Evolutionary conservation across 495 filamentous ascomycete species (phyloP), one percentile per base, ranked within the genome.

Genomic region (Penicillium macrosclerotiorum): DNA sequence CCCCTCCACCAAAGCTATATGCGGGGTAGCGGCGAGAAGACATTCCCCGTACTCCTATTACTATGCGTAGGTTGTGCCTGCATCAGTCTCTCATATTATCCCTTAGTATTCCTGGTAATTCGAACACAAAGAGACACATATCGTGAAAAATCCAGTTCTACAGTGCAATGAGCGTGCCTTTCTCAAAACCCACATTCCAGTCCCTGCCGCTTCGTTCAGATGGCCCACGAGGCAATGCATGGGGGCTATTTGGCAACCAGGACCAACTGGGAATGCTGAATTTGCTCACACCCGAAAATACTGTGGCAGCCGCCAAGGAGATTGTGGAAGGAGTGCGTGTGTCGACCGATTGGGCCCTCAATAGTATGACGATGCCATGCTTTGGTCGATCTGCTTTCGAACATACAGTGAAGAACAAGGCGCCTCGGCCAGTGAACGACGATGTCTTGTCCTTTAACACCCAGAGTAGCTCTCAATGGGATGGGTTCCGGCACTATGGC

Each of bases 401-500:
- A 13, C 67, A 74, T 40, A 36, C 47, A 0, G 56, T 75, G 22
- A 57, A 52, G 25, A 64, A 69, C 30, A 71, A 70, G 52, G 51
- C 56, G 6, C 69, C 70, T n/a, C 55, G 64, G 35, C 51, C 52
- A 2, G 73, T 82, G 24, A 83, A 82, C 44, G 80, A 84, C 52
- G 80, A 84, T 59, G 55, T 77, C 16, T 72, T 79, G 70, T 72
- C 67, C 9, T 79, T 86, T 54, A 85, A 86, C 57, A 74, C 81
- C 9, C 81, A 85, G 66, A 64, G 67, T 19, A 71, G 67, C 34
- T 71, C 63, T 3, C 79, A 81, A 51, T 80, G 77, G 78, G 77
- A 80, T 68, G 76, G 77, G 5, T 75, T 80, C 33, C 51, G 75
- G 25, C 75, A 79, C 59, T 78, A 66, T 51, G 74, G 72, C 63